Percentiles rank a stretch among this genome's conserved stretches.
phyloP scores from a whole-genome alignment of 306 rosid species.

The Delonix regia region DNA sequence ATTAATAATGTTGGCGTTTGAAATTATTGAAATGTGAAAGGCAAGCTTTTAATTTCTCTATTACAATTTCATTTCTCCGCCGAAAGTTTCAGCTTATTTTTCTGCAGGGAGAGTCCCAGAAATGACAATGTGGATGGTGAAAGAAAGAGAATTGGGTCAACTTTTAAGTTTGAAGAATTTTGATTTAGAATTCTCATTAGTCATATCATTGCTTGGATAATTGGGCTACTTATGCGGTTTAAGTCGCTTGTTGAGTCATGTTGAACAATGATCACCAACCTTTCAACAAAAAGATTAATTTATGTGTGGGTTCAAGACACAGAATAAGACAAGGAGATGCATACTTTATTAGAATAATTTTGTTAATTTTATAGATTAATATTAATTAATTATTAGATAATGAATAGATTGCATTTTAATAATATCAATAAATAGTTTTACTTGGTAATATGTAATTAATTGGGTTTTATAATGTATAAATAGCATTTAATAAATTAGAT shows the following conservation, averaged over 20 bases:
- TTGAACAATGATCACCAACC: too few species aligned
- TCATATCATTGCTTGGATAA: not conserved
- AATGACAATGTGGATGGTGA: not conserved
- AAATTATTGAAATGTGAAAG: conserved; percentile 7
- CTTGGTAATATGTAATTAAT: too few species aligned
- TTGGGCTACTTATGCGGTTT: not conserved
- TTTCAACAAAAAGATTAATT: too few species aligned
- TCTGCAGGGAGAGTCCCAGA: not conserved
- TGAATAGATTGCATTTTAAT: too few species aligned
- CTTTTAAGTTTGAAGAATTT: not conserved
- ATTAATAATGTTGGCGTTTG: not conserved
- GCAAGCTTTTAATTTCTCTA: not conserved
- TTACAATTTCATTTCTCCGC: conserved; percentile 3
- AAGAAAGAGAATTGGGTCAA: not conserved
- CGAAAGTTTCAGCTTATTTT: conserved; percentile 6
- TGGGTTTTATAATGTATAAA: too few species aligned
- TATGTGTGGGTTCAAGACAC: too few species aligned
- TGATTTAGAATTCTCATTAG: not conserved
- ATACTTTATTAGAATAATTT: too few species aligned
- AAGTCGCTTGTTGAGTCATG: not conserved
- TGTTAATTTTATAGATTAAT: too few species aligned
- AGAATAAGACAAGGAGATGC: too few species aligned
- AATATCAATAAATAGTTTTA: too few species aligned
- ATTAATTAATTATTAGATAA: too few species aligned
- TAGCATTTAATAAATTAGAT: too few species aligned